Evolutionary conservation across 805 yeast genomes (phyloP).

Genomic region (Kuraishia capsulata): DNA sequence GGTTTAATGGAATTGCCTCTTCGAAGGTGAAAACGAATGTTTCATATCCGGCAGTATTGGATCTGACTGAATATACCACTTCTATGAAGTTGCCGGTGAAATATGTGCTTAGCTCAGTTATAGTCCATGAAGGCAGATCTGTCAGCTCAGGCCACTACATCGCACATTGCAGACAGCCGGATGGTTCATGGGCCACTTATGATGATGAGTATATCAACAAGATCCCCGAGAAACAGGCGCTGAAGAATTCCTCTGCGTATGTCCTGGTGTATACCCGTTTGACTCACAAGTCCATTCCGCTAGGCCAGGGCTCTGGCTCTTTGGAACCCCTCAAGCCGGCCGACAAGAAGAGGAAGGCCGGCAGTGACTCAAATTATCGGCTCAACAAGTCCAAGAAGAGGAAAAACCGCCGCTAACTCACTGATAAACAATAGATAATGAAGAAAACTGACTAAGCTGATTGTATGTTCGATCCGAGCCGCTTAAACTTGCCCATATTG

Average conservation of each 20-base stretch:
- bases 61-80: constrained; percentile 56
- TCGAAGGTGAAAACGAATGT: constrained; percentile 86
- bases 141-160: constrained; percentile 90
- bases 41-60: constrained; percentile 68
- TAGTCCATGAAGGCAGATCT: constrained; percentile 92
- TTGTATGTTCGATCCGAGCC: too few species aligned
- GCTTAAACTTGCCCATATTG: too few species aligned
- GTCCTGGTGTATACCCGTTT: constrained; percentile 77
- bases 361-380: neutral
- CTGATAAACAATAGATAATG: too few species aligned
- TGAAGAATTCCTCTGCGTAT: constrained; percentile 84
- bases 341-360: constrained; percentile 1
- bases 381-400: neutral
- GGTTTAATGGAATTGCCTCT: constrained; percentile 68
- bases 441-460: too few species aligned
- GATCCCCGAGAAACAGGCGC: constrained; percentile 62
- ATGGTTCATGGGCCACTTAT: constrained; percentile 86
- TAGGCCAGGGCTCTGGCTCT: neutral
- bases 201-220: constrained; percentile 85
- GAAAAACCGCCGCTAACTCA: neutral
- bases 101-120: constrained; percentile 74
- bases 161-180: constrained; percentile 87
- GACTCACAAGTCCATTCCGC: constrained; percentile 37
- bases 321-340: neutral
- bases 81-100: constrained; percentile 34